Base-by-base conservation (phyloP, 805 yeast genomes). In the Naumovozyma baii region DNA sequence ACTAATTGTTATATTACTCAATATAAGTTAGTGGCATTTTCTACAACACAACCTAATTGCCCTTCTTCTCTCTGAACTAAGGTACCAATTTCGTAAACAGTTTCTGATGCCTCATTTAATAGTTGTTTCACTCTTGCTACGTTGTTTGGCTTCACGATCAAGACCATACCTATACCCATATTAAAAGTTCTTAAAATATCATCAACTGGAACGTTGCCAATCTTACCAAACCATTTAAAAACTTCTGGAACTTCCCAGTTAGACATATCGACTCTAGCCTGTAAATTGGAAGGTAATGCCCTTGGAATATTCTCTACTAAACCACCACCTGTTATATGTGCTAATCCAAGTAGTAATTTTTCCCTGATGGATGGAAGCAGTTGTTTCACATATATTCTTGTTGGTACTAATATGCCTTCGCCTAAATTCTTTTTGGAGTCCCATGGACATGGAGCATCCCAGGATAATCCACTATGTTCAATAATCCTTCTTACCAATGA, bases 311-410 rank as follows among this genome's bases (percentile, higher is more conserved):
- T 92, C 64, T 92, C 99, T 20, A 92, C 80, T 39, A 92, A 70
- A 39, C 99, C 99, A 62, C 99, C 99, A 45, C 99, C 99, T 18
- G 99, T 92, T 55, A 92, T 92, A 57, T 92, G 95, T 2, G 98
- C 95, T 57, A 92, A 72, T 43, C 96, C 99, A 40, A 87, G 69
- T 36, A 90, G 58, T 41, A 83, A 65, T 26, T 72, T 79, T 53
- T 81, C 69, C 52, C 72, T 73, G 46, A 88, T 72, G 2, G 84
- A 76, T 36, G 83, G 82, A 45, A 92, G 70, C 42, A 94, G 64
- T 53, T 88, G 94, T 63, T 85, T 88, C 47, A 94, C 98, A 65
- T 92, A 92, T 47, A 92, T 88, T 61, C 82, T 80, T 3, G 98
- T 94, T 38, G 99, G 99, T 3, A 79, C 74, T 46, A 92, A 69